Evolutionary conservation across 768 basidiomycete genomes (phyloP).

Genomic region (Trametes meyenii): DNA sequence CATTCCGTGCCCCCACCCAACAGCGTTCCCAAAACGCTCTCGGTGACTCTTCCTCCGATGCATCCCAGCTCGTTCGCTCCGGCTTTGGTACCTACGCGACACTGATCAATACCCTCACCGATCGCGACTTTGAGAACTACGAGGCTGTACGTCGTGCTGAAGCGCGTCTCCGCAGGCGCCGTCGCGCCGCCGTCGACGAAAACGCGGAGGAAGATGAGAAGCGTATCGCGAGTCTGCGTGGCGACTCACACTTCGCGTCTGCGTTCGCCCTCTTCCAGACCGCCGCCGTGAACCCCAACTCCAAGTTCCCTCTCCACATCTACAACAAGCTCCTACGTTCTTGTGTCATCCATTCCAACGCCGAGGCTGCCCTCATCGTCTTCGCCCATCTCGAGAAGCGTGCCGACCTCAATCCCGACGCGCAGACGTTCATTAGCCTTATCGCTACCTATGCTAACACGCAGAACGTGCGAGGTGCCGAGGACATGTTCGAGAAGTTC

Average conservation of each 20-base stretch:
- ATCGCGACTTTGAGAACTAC: slow-evolving; percentile 70
- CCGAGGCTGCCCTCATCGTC: slow-evolving; percentile 64
- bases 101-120: slow-evolving; percentile 64
- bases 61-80: slow-evolving; percentile 18
- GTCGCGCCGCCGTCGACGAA: slow-evolving; percentile 7
- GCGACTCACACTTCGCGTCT: slow-evolving; percentile 70
- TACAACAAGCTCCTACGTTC: slow-evolving; percentile 64
- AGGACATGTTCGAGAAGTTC: slow-evolving; percentile 68
- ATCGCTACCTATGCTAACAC: slow-evolving; percentile 59
- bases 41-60: slow-evolving; percentile 13
- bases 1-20: slow-evolving; percentile 17
- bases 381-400: slow-evolving; percentile 63
- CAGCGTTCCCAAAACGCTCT: slow-evolving; percentile 7
- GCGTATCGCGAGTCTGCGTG: slow-evolving; percentile 47
- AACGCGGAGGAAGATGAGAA: slow-evolving; percentile 30
- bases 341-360: slow-evolving; percentile 57
- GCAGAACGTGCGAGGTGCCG: slow-evolving; percentile 50
- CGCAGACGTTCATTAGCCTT: slow-evolving; percentile 52
- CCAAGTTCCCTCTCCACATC: slow-evolving; percentile 39
- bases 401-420: slow-evolving; percentile 36
- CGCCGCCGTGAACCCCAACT: slow-evolving; percentile 43
- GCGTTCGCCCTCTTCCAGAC: slow-evolving; percentile 77
- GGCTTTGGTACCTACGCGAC: slow-evolving; percentile 56
- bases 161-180: slow-evolving; percentile 26
- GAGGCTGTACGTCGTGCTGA: slow-evolving; percentile 47